Evolutionary conservation across 108 stramenopile species (phyloP).

Genomic region (Nitzschia putrida): DNA sequence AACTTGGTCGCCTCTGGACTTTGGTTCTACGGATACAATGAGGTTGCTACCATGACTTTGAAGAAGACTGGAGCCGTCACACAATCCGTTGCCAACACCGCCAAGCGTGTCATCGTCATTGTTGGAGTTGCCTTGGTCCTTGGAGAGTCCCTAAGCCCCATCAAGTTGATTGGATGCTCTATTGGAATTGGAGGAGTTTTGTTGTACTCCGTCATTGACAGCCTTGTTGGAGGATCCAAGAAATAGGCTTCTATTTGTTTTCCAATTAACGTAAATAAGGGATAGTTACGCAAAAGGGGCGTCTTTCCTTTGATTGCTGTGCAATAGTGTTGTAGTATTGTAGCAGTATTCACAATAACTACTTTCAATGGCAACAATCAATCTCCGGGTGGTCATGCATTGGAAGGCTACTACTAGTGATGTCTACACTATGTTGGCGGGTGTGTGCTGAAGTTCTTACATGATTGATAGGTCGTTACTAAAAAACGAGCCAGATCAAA

Average conservation of each 20-base stretch:
- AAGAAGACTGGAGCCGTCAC: constrained; percentile 95
- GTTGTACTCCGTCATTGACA: constrained; percentile 86
- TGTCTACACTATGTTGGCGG: no score
- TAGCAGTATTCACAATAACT: no score
- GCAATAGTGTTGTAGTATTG: no score
- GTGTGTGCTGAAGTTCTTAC: no score
- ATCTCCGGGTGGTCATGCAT: no score
- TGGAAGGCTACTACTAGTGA: no score
- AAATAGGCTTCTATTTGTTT: background rate
- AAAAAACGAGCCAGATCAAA: no score
- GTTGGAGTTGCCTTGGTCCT: constrained; percentile 88
- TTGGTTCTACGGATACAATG: constrained; percentile 96
- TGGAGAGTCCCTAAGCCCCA: constrained; percentile 83
- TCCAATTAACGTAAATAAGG: no score
- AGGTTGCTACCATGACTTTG: constrained; percentile 91
- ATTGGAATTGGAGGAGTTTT: constrained; percentile 94
- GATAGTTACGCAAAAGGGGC: no score
- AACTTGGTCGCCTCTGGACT: constrained; percentile 90
- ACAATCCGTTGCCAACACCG: constrained; percentile 94
- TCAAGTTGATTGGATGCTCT: constrained; percentile 87
- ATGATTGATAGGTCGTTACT: no score
- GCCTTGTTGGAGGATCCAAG: constrained; percentile 37
- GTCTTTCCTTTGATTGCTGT: no score
- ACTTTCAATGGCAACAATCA: no score
- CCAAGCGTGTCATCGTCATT: constrained; percentile 94